Conservation (phyloP, 805 yeast genomes). For the Candida easanensis region DNA sequence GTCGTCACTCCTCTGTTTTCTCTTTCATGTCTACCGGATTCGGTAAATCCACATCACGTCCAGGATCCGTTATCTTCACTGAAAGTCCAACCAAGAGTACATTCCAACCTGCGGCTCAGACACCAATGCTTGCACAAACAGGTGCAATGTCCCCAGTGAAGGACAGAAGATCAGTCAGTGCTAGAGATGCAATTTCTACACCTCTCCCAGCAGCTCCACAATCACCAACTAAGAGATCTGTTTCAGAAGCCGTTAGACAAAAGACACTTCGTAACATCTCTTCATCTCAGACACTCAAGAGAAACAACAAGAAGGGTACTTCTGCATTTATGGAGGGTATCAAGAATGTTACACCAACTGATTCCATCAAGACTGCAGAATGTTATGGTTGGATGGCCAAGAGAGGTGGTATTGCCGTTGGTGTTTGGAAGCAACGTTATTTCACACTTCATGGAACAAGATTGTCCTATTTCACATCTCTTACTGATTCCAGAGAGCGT, state of each 20-base stretch:
- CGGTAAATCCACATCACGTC: constrained; percentile 14
- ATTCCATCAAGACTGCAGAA: constrained; percentile 72
- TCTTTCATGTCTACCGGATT: constrained; percentile 38
- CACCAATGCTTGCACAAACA: constrained; percentile 18
- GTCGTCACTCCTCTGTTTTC: constrained; percentile 59
- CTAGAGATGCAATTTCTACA: constrained; percentile 35
- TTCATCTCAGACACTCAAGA: constrained; percentile 32
- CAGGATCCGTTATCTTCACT: constrained; percentile 13
- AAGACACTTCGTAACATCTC: constrained; percentile 54
- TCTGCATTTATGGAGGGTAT: constrained; percentile 90
- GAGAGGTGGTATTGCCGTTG: constrained; percentile 77
- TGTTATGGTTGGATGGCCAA: constrained; percentile 96
- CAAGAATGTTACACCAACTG: constrained; percentile 66
- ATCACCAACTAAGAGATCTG: constrained; percentile 37
- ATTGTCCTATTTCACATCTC: constrained; percentile 77
- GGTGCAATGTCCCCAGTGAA: constrained; percentile 22
- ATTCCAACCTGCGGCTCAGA: constrained; percentile 6
- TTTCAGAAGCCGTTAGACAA: constrained; percentile 47
- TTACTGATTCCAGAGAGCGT: constrained; percentile 78
- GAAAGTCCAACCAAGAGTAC: constrained; percentile 16
- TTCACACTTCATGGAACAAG: constrained; percentile 92
- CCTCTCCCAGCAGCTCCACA: constrained; percentile 4
- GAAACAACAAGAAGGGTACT: constrained; percentile 58
- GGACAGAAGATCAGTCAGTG: constrained; percentile 51
- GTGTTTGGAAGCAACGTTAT: constrained; percentile 86